Evolutionary conservation across 805 yeast genomes (phyloP).

Genomic region (Scheffersomyces lignosus): DNA sequence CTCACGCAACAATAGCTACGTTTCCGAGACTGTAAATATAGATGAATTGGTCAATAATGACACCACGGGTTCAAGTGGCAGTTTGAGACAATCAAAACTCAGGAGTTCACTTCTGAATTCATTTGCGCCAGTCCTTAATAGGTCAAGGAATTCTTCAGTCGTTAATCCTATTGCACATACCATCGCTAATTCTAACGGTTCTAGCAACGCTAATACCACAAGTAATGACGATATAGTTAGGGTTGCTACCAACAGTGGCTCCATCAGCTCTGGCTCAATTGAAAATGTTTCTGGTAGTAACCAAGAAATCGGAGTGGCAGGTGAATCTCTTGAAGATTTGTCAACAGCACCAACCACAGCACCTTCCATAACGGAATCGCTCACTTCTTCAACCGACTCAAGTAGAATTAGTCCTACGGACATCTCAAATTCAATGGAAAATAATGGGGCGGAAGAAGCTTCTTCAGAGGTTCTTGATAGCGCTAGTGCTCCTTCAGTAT

Average conservation of each 20-base stretch:
- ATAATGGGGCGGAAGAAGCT: no score
- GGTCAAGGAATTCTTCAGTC: conserved; percentile 1
- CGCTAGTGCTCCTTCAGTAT: conserved; percentile 9
- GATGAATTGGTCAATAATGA: conserved; percentile 27
- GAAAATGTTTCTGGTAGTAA: not conserved
- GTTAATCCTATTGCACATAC: not conserved
- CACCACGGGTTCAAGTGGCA: conserved; percentile 3
- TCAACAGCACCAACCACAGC: conserved; percentile 9
- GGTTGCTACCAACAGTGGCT: not conserved
- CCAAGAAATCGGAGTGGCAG: not conserved
- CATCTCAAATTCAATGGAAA: no score
- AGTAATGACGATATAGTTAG: not conserved
- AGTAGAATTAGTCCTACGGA: no score
- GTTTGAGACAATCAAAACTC: conserved; percentile 19
- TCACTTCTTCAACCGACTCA: no score
- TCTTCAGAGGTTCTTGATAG: no score
- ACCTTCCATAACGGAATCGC: no score
- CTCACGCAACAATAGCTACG: not conserved
- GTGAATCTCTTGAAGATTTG: conserved; percentile 6
- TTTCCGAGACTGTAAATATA: conserved; percentile 16
- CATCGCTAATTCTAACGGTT: not conserved
- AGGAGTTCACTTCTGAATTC: conserved; percentile 31
- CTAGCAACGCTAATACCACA: conserved; percentile 3
- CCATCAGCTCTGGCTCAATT: not conserved
- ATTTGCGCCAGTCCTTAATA: conserved; percentile 25